Conservation (phyloP, 2,329 filamentous ascomycete genomes). For the Ascochyta pisi region DNA sequence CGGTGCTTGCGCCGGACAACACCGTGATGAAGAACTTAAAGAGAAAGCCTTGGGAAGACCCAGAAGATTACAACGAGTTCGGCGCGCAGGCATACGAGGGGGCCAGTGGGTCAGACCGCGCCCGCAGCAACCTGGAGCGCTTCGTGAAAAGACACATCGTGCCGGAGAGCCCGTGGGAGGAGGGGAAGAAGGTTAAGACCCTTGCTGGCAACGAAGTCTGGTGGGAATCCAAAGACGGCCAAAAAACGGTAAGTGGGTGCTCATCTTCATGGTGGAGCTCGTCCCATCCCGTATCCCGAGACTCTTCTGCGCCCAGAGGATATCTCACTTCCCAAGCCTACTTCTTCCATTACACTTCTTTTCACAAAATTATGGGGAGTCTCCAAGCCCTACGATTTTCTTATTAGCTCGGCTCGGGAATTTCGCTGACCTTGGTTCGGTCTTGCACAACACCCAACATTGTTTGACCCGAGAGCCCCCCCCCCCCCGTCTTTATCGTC, state of each 20-base stretch:
- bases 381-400: too few relatives aligned
- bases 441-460: too few relatives aligned
- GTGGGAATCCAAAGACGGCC: slow-evolving; percentile 78
- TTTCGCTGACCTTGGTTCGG: too few relatives aligned
- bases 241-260: slow-evolving; percentile 64
- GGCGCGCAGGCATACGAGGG: slow-evolving; percentile 80
- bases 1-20: slow-evolving; percentile 87
- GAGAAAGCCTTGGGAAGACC: slow-evolving; percentile 85
- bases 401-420: too few relatives aligned
- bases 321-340: too few relatives aligned
- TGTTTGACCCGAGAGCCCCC: too few relatives aligned
- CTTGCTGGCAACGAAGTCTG: slow-evolving; percentile 75
- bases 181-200: slow-evolving; percentile 70
- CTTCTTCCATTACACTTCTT: too few relatives aligned
- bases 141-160: slow-evolving; percentile 92
- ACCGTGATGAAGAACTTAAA: slow-evolving; percentile 78
- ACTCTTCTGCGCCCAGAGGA: neutral
- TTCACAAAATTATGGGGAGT: too few relatives aligned
- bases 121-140: slow-evolving; percentile 74
- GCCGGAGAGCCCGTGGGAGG: slow-evolving; percentile 75
- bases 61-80: slow-evolving; percentile 71
- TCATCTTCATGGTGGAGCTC: neutral
- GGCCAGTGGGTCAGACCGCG: slow-evolving; percentile 74
- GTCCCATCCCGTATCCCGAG: neutral
- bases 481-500: too few relatives aligned